Base-by-base conservation (phyloP, 2,329 filamentous ascomycete genomes). In the Fusarium vanettenii region DNA sequence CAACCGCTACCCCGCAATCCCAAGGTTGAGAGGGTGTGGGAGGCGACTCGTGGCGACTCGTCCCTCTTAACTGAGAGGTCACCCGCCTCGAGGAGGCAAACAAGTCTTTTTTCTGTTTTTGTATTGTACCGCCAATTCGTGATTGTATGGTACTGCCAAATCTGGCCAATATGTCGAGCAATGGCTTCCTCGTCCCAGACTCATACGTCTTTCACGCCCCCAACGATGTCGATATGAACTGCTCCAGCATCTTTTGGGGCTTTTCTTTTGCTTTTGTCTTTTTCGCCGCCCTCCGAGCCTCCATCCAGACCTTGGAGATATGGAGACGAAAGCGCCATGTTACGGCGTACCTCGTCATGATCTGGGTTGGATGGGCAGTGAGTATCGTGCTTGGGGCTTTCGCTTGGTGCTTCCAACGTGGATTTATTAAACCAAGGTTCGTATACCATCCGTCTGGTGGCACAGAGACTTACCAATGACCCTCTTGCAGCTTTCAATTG, bases 41-140 rank as follows among this genome's bases (percentile, higher is more conserved):
- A 55, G 50, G 50, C 50, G 50, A 55, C 50, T 55, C 50, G 50
- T 55, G 50, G 50, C 50, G 50, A 55, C 50, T 55, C 50, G 50
- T 55, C 29, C 50, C 50, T 55, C 50, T 55, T 55, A 55, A 55
- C n/a, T 55, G 50, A 55, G 50, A 31, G 50, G 50, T 2, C 50
- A 55, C 50, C 50, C 50, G 7, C 27, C 50, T 37, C 43, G 20
- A 25, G 20, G 20, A 16, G 43, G 22, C 20, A 16, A 22, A 25
- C 11, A 22, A 48, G 43, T 25, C 20, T 48, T 25, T 25, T 48
- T 48, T 18, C 35, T 37, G 35, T 37, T 37, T 37, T 4, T 37
- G 35, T 22, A 22, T 22, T 45, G 43, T 45, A 27, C 20, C 13
- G 16, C 22, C 22, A 18, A 27, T 9, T 33, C 50, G 50, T 55